phyloP scores from a whole-genome alignment of 2,329 filamentous ascomycete species.

The Phyllosticta citribraziliensis region DNA sequence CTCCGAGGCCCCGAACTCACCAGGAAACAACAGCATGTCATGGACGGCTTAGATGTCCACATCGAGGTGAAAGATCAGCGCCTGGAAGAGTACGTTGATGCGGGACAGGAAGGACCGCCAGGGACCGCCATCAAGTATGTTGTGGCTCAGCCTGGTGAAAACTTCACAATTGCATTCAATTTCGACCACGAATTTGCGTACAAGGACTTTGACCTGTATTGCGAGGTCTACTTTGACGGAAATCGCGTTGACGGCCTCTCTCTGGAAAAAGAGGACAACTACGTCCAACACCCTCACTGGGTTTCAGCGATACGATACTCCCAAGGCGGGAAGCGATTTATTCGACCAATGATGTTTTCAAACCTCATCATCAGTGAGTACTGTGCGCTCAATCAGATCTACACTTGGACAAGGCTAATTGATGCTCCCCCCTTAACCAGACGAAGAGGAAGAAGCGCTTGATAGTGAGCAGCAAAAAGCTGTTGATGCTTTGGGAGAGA shows the following conservation, averaged over 20 bases:
- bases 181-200: conserved; percentile 7
- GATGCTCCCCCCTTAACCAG: neutral
- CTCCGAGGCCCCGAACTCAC: no score
- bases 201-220: conserved; percentile 11
- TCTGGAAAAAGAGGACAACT: neutral
- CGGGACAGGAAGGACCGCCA: neutral
- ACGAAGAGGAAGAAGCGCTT: neutral
- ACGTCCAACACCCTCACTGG: no score
- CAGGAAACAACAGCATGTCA: no score
- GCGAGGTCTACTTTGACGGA: conserved; percentile 16
- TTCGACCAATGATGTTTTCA: neutral
- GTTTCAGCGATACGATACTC: no score
- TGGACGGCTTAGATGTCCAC: no score
- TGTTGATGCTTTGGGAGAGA: conserved; percentile 12
- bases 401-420: neutral
- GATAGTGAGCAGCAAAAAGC: neutral
- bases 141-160: conserved; percentile 18
- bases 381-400: no score
- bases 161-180: conserved; percentile 16
- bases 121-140: conserved; percentile 21
- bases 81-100: conserved; percentile 20
- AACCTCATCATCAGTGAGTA: neutral
- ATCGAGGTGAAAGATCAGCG: conserved; percentile 8
- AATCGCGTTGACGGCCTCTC: neutral
- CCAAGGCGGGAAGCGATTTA: neutral